Conservation (phyloP, 163 green algal species). For the Scenedesmus sp. region DNA sequence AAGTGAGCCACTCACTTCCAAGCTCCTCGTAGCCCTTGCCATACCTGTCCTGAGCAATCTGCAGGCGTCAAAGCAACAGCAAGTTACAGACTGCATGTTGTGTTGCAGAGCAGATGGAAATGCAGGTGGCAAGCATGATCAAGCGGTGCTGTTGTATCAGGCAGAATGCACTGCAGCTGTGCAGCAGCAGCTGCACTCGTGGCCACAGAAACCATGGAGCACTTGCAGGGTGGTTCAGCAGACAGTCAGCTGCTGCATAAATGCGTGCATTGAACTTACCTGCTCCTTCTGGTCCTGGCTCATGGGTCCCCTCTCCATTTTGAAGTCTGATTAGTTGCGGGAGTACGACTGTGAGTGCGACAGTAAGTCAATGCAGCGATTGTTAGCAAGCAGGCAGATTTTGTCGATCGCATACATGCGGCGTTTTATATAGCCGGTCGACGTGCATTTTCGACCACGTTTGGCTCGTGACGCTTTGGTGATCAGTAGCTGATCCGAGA, state of each 20-base stretch:
- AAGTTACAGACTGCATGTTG: background rate
- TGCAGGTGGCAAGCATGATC: background rate
- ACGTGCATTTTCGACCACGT: background rate
- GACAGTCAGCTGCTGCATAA: background rate
- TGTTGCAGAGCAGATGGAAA: background rate
- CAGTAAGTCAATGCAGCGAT: background rate
- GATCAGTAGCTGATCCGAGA: background rate
- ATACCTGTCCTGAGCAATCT: conserved; percentile 55
- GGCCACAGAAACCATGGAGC: background rate
- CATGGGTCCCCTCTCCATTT: background rate
- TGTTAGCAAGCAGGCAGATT: background rate
- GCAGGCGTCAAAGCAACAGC: background rate
- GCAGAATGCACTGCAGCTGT: background rate
- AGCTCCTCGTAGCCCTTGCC: conserved; percentile 49
- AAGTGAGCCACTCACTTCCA: conserved; percentile 1
- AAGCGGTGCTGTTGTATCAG: background rate
- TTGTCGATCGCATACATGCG: background rate
- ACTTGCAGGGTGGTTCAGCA: background rate
- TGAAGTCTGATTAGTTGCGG: background rate
- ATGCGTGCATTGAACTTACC: background rate
- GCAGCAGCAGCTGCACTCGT: background rate
- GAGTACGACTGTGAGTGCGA: background rate
- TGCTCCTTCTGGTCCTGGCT: conserved; percentile 13
- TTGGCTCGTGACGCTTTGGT: background rate
- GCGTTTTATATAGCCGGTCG: background rate